phyloP scores from a whole-genome alignment of 2,329 filamentous ascomycete genomes.

The Exophiala sp. region DNA sequence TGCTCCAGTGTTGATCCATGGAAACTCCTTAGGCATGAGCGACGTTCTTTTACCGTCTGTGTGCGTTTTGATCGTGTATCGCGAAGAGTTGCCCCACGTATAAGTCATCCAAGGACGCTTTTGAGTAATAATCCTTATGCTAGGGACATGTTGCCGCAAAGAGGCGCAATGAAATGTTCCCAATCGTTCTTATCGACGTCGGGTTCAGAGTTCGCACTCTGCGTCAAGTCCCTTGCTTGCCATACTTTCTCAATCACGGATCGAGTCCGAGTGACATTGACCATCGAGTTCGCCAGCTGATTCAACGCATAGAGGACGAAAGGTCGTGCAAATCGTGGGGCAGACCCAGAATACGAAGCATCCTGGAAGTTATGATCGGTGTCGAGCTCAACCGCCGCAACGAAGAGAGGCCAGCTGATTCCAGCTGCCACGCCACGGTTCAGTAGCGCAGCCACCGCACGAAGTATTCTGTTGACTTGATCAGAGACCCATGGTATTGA shows the following conservation, averaged over 20 bases:
- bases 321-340: constrained; percentile 34
- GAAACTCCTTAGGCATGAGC: too few species aligned
- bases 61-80: too few species aligned
- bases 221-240: constrained; percentile 40
- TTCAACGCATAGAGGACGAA: constrained; percentile 42
- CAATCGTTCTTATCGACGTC: constrained; percentile 7
- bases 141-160: constrained; percentile 18
- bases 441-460: constrained; percentile 1
- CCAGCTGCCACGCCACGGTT: constrained; percentile 2
- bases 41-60: too few species aligned
- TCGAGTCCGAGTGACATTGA: constrained; percentile 46
- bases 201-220: neutral
- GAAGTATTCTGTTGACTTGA: constrained; percentile 5
- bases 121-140: neutral
- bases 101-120: too few species aligned
- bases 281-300: constrained; percentile 40
- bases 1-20: too few species aligned
- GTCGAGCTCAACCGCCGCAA: constrained; percentile 13
- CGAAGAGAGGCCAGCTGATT: constrained; percentile 12
- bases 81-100: too few species aligned
- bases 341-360: constrained; percentile 22
- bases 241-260: constrained; percentile 49
- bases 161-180: constrained; percentile 12
- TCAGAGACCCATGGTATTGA: constrained; percentile 31
- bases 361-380: constrained; percentile 36